Conservation (phyloP, 2,329 filamentous ascomycete species). For the Aplosporella prunicola region DNA sequence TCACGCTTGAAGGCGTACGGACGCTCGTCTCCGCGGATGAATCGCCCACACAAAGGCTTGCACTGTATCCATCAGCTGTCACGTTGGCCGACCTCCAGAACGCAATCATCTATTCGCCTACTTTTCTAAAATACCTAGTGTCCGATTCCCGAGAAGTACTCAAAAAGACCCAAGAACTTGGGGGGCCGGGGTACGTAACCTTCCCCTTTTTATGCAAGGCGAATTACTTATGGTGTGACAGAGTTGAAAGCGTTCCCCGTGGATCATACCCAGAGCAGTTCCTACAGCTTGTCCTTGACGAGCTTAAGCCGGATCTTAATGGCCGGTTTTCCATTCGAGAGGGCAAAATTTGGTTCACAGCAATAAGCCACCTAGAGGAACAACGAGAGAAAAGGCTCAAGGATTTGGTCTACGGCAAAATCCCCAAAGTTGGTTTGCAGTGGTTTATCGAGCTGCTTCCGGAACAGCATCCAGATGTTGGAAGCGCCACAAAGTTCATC, state of each 20-base stretch:
- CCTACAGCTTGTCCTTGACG: slow-evolving; percentile 4
- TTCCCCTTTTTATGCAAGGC: background rate
- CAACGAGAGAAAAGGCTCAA: background rate
- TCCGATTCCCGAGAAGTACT: background rate
- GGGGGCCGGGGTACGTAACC: background rate
- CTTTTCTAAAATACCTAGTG: slow-evolving; percentile 1
- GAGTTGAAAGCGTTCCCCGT: slow-evolving; percentile 1
- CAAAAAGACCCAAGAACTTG: background rate
- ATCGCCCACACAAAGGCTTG: too few species aligned
- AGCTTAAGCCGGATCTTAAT: slow-evolving; percentile 1
- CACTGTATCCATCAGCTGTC: too few species aligned
- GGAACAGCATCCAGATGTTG: slow-evolving; percentile 5
- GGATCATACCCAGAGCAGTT: slow-evolving; percentile 1
- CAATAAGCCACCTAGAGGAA: background rate
- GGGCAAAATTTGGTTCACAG: slow-evolving; percentile 1
- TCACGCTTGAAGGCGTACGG: slow-evolving; percentile 19
- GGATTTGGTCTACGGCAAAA: background rate
- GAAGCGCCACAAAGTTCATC: slow-evolving; percentile 1
- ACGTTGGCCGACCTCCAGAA: slow-evolving; percentile 3
- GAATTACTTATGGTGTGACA: background rate
- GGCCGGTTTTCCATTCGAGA: background rate
- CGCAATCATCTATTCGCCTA: slow-evolving; percentile 5
- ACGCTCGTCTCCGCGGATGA: slow-evolving; percentile 12
- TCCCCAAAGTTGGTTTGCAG: background rate
- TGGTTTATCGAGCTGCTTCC: slow-evolving; percentile 7